Evolutionary conservation across 495 filamentous ascomycete species (phyloP), one percentile per base, ranked within the genome.

Genomic region (Staphylotrichum tortipilum): DNA sequence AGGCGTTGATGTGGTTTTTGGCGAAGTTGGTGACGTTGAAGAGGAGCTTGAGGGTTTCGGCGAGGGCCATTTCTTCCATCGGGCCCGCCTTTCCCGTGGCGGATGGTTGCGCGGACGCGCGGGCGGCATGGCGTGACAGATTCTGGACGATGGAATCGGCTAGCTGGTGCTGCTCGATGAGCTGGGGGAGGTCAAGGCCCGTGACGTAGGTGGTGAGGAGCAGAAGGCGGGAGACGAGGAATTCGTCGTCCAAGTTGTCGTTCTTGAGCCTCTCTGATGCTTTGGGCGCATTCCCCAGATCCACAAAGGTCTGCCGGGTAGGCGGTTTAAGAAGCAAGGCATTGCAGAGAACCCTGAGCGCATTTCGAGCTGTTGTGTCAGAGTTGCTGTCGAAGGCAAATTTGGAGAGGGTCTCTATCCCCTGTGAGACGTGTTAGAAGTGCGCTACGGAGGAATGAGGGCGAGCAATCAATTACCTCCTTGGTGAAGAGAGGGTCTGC

Each of bases 191-290:
- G 54, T 89, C 72, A 42, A 86, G 59, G 4, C 76, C 79, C 5
- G 89, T 89, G 24, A 81, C 77, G 57, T 96, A 97, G 0, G 92
- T 97, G 11, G 83, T 78, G 3, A 96, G 71, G 52, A 97, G 89
- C 8, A 97, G 68, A 18, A 98, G 83, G 28, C 92, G 78, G 35
- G 84, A 85, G 29, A 80, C 69, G 0, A 96, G 71, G 68, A 98
- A 94, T 63, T 98, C 90, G 58, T 98, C 86, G 42, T 97, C 89
- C 14, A 75, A 73, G 56, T 74, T 84, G 62, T 90, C 83, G 54
- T 73, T 82, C 78, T 86, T 84, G 29, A 96, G 75, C 47, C 74
- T 79, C 39, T 80, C 77, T 31, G 87, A 88, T 12, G 82, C 76
- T 61, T 83, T 86, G 18, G 75, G 68, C 31, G 79, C 82, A 54